Conservation (phyloP, 352 stramenopile genomes). For the Stephanocyclus meneghinianus region DNA sequence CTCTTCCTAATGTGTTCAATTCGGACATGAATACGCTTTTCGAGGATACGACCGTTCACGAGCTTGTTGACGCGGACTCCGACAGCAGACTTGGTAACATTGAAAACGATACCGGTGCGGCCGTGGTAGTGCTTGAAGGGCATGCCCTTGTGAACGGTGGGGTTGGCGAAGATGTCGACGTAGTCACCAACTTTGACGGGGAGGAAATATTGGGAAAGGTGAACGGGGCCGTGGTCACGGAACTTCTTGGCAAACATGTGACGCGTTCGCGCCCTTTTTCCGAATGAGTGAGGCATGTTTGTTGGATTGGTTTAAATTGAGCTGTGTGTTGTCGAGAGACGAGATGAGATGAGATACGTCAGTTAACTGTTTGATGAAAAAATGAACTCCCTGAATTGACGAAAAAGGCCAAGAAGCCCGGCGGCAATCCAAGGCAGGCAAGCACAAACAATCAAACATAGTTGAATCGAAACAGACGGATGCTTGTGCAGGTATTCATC, state of each 20-base stretch:
- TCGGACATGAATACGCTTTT: constrained; percentile 99
- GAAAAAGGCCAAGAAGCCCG: not conserved
- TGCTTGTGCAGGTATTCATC: too few relatives aligned
- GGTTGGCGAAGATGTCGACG: constrained; percentile 99
- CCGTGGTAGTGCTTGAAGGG: constrained; percentile 99
- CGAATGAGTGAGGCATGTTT: constrained; percentile 98
- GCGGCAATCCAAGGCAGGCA: too few relatives aligned
- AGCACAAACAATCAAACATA: too few relatives aligned
- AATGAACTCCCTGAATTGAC: too few relatives aligned
- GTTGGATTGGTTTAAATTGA: constrained; percentile 10
- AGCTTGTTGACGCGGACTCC: constrained; percentile 99
- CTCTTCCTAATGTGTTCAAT: constrained; percentile 98
- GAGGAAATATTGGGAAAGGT: constrained; percentile 96
- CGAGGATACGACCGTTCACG: constrained; percentile 95
- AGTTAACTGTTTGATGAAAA: too few relatives aligned
- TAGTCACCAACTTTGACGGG: constrained; percentile 99
- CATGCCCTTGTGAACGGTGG: constrained; percentile 99
- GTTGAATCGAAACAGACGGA: too few relatives aligned
- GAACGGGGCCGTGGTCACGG: constrained; percentile 93
- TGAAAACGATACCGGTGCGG: constrained; percentile 98
- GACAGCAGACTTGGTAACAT: constrained; percentile 98
- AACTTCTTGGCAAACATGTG: constrained; percentile 99
- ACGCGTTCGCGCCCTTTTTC: constrained; percentile 97
- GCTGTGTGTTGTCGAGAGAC: not conserved
- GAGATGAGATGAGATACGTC: not conserved